A percentile compares a stretch with the other conserved stretches of the same genome.
Evolutionary conservation across 495 filamentous ascomycete species (phyloP).

Genomic region (Talaromyces borbonicus): DNA sequence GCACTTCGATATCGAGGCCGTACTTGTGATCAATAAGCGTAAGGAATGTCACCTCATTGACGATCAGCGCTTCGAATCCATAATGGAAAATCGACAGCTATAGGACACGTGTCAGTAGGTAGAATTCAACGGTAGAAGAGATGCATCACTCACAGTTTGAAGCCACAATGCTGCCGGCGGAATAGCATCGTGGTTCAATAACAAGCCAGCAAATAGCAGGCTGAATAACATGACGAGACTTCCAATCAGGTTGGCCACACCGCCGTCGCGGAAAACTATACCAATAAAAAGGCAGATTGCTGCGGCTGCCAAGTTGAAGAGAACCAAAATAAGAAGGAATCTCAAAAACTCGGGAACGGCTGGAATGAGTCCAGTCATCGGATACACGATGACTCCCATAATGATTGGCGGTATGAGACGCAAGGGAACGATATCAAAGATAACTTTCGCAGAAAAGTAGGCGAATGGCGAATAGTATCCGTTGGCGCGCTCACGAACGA

Average conservation of each 20-base stretch:
- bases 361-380: constrained; percentile 91
- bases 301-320: constrained; percentile 93
- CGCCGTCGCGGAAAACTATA: constrained; percentile 81
- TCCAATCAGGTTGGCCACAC: constrained; percentile 92
- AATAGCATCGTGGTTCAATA: constrained; percentile 92
- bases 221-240: constrained; percentile 97
- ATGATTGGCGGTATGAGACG: constrained; percentile 91
- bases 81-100: constrained; percentile 98
- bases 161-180: constrained; percentile 76
- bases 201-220: constrained; percentile 81
- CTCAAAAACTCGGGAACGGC: constrained; percentile 77
- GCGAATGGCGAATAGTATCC: constrained; percentile 95
- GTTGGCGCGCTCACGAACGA: constrained; percentile 90
- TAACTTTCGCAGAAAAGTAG: constrained; percentile 90
- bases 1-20: constrained; percentile 91
- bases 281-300: constrained; percentile 94
- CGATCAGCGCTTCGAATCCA: constrained; percentile 89
- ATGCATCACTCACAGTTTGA: constrained; percentile 52
- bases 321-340: constrained; percentile 82
- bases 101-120: background rate
- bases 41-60: constrained; percentile 92
- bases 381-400: constrained; percentile 94
- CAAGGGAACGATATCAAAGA: constrained; percentile 92
- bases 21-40: constrained; percentile 88
- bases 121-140: background rate